Conservation (phyloP, 2,329 filamentous ascomycete species). For the Lachnum nothofagi region DNA sequence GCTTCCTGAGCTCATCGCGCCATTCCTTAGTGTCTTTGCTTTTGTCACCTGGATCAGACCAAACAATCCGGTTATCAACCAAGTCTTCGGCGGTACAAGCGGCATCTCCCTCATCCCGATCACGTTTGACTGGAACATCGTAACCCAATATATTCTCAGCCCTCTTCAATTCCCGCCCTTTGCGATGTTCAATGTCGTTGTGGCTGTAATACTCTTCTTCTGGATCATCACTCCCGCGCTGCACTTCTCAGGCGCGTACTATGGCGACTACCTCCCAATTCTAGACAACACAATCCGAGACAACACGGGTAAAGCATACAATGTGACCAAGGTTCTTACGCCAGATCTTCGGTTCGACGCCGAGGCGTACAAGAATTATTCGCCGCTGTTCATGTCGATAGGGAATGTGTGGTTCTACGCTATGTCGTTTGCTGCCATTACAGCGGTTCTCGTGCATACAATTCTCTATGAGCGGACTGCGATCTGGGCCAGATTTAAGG, state of each 20-base stretch:
- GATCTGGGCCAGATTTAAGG: conserved; percentile 45
- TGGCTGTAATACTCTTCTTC: conserved; percentile 53
- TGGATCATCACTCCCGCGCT: conserved; percentile 53
- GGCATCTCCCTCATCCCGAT: conserved; percentile 65
- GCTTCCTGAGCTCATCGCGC: conserved; percentile 41
- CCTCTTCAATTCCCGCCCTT: conserved; percentile 37
- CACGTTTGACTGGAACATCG: conserved; percentile 72
- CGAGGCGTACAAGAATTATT: conserved; percentile 61
- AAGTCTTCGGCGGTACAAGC: conserved; percentile 63
- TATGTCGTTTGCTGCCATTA: conserved; percentile 66
- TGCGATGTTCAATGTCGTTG: conserved; percentile 51
- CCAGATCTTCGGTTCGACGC: conserved; percentile 58
- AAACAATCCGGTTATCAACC: conserved; percentile 62
- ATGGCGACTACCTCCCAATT: conserved; percentile 57
- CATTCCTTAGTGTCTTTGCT: conserved; percentile 56
- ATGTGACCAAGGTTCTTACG: conserved; percentile 60
- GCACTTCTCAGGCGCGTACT: conserved; percentile 64
- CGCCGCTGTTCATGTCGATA: conserved; percentile 67
- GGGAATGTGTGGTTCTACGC: conserved; percentile 67
- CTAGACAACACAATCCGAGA: conserved; percentile 58
- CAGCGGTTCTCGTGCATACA: conserved; percentile 62
- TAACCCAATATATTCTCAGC: conserved; percentile 36
- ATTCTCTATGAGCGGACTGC: conserved; percentile 61
- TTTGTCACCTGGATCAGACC: conserved; percentile 69
- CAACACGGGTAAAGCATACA: conserved; percentile 57